These are phyloP conservation scores for Penicillium silybi DNA, from an alignment of 495 filamentous ascomycete species.

Conservation along the genomic window DNA sequence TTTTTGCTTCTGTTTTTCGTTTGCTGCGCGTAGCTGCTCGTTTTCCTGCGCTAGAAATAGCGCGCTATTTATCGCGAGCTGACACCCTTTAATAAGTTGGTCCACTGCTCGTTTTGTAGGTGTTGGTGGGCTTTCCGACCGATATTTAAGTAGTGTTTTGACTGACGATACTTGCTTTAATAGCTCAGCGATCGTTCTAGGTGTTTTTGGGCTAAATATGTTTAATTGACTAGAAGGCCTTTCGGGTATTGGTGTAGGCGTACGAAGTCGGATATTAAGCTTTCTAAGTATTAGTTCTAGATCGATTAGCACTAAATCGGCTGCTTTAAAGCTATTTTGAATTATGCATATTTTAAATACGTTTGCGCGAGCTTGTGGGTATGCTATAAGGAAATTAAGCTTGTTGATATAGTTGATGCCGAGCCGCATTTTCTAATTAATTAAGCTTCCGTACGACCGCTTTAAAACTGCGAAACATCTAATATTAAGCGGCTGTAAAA, in stretches of 20 bases:
- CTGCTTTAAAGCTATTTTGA: not conserved
- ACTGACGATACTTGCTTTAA: not conserved
- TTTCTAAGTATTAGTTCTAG: not conserved
- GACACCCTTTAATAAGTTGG: not conserved
- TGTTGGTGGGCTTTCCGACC: not conserved
- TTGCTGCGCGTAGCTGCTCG: not conserved
- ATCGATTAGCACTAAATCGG: not conserved
- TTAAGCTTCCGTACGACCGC: not conserved
- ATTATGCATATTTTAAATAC: not conserved
- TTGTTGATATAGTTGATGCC: conserved; percentile 10
- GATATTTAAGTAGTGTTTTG: not conserved
- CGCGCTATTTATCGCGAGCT: not conserved
- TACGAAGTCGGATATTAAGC: not conserved
- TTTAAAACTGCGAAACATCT: not conserved
- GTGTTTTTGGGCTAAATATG: not conserved
- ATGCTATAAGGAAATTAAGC: not conserved
- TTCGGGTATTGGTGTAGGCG: not conserved
- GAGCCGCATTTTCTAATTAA: not conserved
- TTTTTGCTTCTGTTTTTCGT: not conserved
- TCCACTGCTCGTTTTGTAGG: not conserved
- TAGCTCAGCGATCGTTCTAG: not conserved
- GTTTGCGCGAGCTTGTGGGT: not conserved
- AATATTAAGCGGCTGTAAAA: conserved; percentile 24
- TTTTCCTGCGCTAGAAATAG: not conserved
- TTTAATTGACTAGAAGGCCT: not conserved